A percentile compares a stretch with the other conserved stretches of the same genome.
phyloP scores from a whole-genome alignment of 495 filamentous ascomycete species.

The Talaromyces wortmannii region DNA sequence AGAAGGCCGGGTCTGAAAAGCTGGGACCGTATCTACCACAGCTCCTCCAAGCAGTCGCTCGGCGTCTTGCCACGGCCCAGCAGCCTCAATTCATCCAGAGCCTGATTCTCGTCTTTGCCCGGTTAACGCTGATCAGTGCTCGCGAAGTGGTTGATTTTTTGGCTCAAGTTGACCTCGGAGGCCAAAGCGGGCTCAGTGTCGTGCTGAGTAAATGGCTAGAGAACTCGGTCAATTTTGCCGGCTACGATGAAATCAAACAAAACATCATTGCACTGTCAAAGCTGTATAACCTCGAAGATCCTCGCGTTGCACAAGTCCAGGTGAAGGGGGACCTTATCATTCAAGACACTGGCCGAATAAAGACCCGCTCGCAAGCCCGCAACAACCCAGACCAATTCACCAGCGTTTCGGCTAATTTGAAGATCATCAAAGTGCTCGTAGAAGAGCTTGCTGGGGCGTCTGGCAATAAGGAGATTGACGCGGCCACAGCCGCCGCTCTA shows the following conservation, averaged over 20 bases:
- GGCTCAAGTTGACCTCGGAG: slow-evolving; percentile 67
- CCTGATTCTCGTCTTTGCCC: slow-evolving; percentile 89
- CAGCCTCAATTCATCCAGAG: slow-evolving; percentile 85
- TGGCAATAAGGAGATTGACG: slow-evolving; percentile 49
- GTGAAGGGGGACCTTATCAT: slow-evolving; percentile 92
- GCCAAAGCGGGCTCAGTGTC: slow-evolving; percentile 69
- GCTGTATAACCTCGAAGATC: slow-evolving; percentile 79
- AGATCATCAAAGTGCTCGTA: slow-evolving; percentile 92
- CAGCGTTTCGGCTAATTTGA: slow-evolving; percentile 78
- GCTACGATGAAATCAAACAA: slow-evolving; percentile 93
- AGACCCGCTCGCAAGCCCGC: slow-evolving; percentile 84
- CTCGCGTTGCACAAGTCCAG: slow-evolving; percentile 66
- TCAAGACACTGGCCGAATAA: slow-evolving; percentile 72
- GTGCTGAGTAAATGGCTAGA: slow-evolving; percentile 94
- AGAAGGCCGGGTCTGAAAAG: slow-evolving; percentile 82
- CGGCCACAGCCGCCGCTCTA: slow-evolving; percentile 44
- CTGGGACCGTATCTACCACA: slow-evolving; percentile 85
- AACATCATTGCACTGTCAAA: slow-evolving; percentile 92
- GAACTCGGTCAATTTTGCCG: slow-evolving; percentile 91
- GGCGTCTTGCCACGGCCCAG: slow-evolving; percentile 70
- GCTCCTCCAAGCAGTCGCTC: slow-evolving; percentile 87
- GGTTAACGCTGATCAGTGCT: slow-evolving; percentile 75
- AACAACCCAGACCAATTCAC: slow-evolving; percentile 84
- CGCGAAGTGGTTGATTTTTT: slow-evolving; percentile 90
- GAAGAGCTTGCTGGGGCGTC: slow-evolving; percentile 69